Base-by-base conservation (phyloP, 495 filamentous ascomycete genomes). In the Aspergillus cristatus region DNA sequence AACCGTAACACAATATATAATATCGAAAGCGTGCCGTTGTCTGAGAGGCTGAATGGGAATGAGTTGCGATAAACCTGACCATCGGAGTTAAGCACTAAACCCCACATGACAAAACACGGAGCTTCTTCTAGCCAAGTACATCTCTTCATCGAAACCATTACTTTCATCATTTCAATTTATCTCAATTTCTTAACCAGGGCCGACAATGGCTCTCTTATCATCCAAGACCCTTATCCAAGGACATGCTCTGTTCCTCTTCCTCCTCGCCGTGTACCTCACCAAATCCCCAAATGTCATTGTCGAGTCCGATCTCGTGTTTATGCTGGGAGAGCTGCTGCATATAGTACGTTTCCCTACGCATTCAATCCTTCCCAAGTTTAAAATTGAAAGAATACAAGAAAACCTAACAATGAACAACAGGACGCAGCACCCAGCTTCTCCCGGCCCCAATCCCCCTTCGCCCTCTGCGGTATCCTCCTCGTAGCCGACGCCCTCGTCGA, bases 251-350 rank as follows among this genome's bases (percentile, higher is more conserved):
- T 82, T 90, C 68, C 81, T 90, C 58, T 60, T 91, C 42, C 82
- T 83, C 14, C 71, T 90, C 17, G 82, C 76, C 51, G 87, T 79
- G 60, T 86, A 88, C 71, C 81, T 94, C 64, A 71, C 87, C 53
- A 79, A 73, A 35, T 75, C 70, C 17, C 87, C 88, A 3, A 53
- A 58, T 26, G 61, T 68, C 40, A 71, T 95, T 43, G 75, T 80
- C 30, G 80, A 91, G 51, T 86, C 87, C 38, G 80, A 84, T 30
- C 48, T 94, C 7, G 84, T 94, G 35, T 89, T 77, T 49, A 74
- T 95, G 29, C 62, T 94, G 11, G 87, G 87, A 30, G 86, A 91
- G 55, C 71, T 85, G 30, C 79, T 91, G 75, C 72, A 76, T 42
- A 71, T 93, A 42, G 83, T 85, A 75, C 22, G 66, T 54, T n/a